Evolutionary conservation across 305 asterid genomes (phyloP), one percentile per base, ranked within the genome.

Genomic region (Solanum hybrid): DNA sequence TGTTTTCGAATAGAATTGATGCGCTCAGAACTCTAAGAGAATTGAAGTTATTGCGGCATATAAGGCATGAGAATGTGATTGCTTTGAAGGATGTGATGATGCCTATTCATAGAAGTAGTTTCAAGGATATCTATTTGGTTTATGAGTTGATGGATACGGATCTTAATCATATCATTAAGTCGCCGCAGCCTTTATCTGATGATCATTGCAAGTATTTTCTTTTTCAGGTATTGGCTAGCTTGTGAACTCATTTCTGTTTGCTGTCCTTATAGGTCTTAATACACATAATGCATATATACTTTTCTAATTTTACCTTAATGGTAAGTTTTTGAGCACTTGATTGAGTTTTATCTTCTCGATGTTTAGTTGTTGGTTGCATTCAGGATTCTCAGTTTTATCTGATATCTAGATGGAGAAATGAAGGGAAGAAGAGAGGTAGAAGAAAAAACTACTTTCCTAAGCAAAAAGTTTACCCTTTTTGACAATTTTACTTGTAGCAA

Each of bases 141-240:
- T 92, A 90, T 88, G 94, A 92, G 88, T 84, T 92, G 79, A 92
- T 91, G 94, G 94, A 92, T 72, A 92, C 94, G 7, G 94, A 92
- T 90, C 92, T 92, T 88, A 92, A 92, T 78, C 93, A 91, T 32
- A 91, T 92, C 60, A 92, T 92, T 19, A 92, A 91, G 92, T 91
- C 93, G 4, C 60, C 93, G 4, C 94, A 92, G 90, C 92, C 93
- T 7, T 78, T 92, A n/a, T 92, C 94, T 4, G 73, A 80, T 87
- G 94, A 92, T 32, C 93, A 92, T 90, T 89, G 93, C 94, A 91
- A 92, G 86, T 92, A 89, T 85, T 92, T 92, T 60, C 85, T 92
- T 32, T 92, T 91, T 79, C 94, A 92, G 93, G 94, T 92, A 87
- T n/a, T 78, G 85, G 6, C 34, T 89, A 38, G 13, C 37, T 87